These are phyloP conservation scores for Fusarium beomiforme DNA, from an alignment of 2,329 filamentous ascomycete genomes.

Conservation along the genomic window DNA sequence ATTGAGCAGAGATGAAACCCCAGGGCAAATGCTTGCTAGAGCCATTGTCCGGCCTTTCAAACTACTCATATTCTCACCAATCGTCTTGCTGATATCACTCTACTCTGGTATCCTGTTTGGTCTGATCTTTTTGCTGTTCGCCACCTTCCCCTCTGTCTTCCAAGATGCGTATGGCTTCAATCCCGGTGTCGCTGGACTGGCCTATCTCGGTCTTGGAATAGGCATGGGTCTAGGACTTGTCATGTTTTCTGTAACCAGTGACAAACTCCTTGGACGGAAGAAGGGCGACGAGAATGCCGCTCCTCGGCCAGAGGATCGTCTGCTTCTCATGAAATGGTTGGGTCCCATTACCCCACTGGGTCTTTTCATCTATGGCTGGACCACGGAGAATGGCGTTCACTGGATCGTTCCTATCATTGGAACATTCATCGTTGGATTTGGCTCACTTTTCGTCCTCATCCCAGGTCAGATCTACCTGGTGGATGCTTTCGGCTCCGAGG, in stretches of 20 bases:
- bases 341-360: slow-evolving; percentile 62
- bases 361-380: slow-evolving; percentile 69
- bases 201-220: slow-evolving; percentile 62
- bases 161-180: slow-evolving; percentile 48
- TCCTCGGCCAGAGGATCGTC: slow-evolving; percentile 56
- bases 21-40: slow-evolving; percentile 42
- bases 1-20: slow-evolving; percentile 9
- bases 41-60: slow-evolving; percentile 53
- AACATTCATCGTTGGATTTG: slow-evolving; percentile 60
- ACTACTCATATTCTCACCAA: slow-evolving; percentile 63
- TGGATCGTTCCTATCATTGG: slow-evolving; percentile 70
- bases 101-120: slow-evolving; percentile 52
- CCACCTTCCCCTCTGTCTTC: slow-evolving; percentile 51
- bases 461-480: slow-evolving; percentile 40
- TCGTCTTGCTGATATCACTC: slow-evolving; percentile 57
- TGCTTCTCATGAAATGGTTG: slow-evolving; percentile 65
- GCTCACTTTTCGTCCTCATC: slow-evolving; percentile 50
- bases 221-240: slow-evolving; percentile 45
- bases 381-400: slow-evolving; percentile 59
- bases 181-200: slow-evolving; percentile 45
- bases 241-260: slow-evolving; percentile 16
- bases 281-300: background rate
- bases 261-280: slow-evolving; percentile 21
- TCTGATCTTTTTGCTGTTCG: slow-evolving; percentile 51
- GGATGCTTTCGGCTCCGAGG: slow-evolving; percentile 34